A percentile compares a stretch with the other conserved stretches of the same genome.
Evolutionary conservation across 345 rosid genomes (phyloP).

Genomic region (Dipteronia dyeriana): DNA sequence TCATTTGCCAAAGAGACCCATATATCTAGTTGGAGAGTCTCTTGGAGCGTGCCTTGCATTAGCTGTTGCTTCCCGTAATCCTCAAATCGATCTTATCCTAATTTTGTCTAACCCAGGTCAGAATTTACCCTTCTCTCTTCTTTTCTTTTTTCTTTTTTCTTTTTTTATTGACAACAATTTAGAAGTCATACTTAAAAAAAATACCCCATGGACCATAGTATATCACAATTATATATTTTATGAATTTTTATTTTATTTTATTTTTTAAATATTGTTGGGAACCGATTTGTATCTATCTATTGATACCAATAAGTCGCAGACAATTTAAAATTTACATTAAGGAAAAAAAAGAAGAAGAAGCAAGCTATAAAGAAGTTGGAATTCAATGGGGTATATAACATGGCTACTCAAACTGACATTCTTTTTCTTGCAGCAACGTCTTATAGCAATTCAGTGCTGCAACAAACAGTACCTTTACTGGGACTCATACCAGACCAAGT

Average conservation of each 20-base stretch:
- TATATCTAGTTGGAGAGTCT: constrained; percentile 82
- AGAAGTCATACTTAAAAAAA: background rate
- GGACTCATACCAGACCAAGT: constrained; percentile 43
- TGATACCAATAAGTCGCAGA: too few relatives aligned
- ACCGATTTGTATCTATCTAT: too few relatives aligned
- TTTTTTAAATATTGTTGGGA: too few relatives aligned
- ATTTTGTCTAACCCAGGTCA: constrained; percentile 79
- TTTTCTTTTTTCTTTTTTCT: too few relatives aligned
- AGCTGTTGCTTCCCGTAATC: constrained; percentile 69
- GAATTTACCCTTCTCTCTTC: background rate
- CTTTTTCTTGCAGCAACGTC: constrained; percentile 65
- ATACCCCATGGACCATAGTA: too few relatives aligned
- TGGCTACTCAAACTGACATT: background rate
- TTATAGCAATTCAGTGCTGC: constrained; percentile 55
- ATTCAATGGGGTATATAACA: background rate
- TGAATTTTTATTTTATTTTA: too few relatives aligned
- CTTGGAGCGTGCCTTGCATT: constrained; percentile 81
- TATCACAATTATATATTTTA: too few relatives aligned
- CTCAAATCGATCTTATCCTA: constrained; percentile 60
- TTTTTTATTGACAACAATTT: background rate
- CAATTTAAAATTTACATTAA: too few relatives aligned
- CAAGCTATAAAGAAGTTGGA: too few relatives aligned
- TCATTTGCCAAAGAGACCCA: constrained; percentile 53
- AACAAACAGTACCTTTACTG: constrained; percentile 48
- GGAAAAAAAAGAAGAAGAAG: too few relatives aligned